Base-by-base conservation (phyloP, 75 land plant genomes). In the Pinus albicaulis region DNA sequence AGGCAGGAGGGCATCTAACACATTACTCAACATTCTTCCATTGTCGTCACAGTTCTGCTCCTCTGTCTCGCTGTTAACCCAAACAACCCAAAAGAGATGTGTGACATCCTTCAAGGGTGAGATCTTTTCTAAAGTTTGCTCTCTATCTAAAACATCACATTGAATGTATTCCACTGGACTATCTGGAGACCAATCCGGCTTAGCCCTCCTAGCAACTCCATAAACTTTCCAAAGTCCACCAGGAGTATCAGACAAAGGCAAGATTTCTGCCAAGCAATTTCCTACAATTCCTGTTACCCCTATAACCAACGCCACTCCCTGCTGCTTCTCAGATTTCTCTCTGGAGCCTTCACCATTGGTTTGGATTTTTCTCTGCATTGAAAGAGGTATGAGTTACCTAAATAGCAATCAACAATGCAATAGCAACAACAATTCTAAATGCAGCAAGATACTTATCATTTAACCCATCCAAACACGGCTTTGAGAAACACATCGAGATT, bases 201-300 rank as follows among this genome's bases (percentile, higher is more conserved):
- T 16, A 38, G 88, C 83, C 38, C 87, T 84, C 57, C 90, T 77
- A 10, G 89, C 86, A 58, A 90, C 90, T 41, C 85, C 95, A 79
- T 88, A 90, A 57, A 92, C 88, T 82, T 90, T 92, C 95, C 92
- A 92, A 0, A 87, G 95, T 31, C 90, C 92, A 7, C 90, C 92
- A 55, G 95, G 92, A 23, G 88, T 86, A 77, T 90, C 90, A n/a
- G 85, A 25, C 34, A 74, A 62, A 12, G 86, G 90, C 55, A 95
- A 88, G 66, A 90, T 87, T 60, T 91, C 90, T 20, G 86, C 88
- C 38, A 92, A 81, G 74, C 91, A 80, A 65, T 81, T 84, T 34
- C 95, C 95, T 16, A 91, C 92, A 58, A 95, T 86, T 73, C 95
- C 95, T 14, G 98, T 89, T 23, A 86, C 86, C 26, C 92, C 92